Evolutionary conservation across 495 filamentous ascomycete genomes (phyloP), one percentile per base, ranked within the genome.

Genomic region (Penicillium simplicissimum): DNA sequence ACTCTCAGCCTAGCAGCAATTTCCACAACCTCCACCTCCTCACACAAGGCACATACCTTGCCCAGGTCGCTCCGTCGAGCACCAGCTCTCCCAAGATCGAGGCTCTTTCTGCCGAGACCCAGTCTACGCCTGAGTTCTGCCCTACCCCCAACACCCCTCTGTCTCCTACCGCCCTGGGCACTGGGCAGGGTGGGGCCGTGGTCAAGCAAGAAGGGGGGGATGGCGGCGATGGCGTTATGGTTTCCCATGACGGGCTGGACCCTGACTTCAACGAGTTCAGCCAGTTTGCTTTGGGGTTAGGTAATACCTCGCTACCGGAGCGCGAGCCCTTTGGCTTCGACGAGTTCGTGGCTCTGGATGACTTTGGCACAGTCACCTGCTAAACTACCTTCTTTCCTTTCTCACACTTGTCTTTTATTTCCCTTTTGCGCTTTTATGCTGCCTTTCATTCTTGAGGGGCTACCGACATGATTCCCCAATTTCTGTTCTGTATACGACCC

Each of bases 251-350:
- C 17, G 61, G 62, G 8, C 35, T 74, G 57, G 72, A 74, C 42
- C 63, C 69, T 25, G 73, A 76, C 43, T 72, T 68, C 9, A 67
- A 72, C 17, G 75, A 78, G 42, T 78, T 78, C 57, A 78, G 74
- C 48, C 72, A 72, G 51, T 79, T 74, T 61, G 74, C 76, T 1
- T 49, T 71, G 36, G 70, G 68, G 11, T 52, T 77, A 48, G 74
- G 71, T 17, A 68, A 67, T 59, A 69, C 62, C 35, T 59, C 58
- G 3, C 55, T 61, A 15, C 64, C 64, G 23, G 64, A 72, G 14
- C 64, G 65, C 9, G 76, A 74, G 21, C 37, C 65, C 3, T 70
- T 71, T 49, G 66, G 63, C n/a, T 73, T 76, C 47, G 76, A 78
- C 13, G 76, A 78, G 6, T 67, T 74, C 42, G 62, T 76, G 15